phyloP scores from a whole-genome alignment of 805 yeast species.

The Candida broadrunensis region DNA sequence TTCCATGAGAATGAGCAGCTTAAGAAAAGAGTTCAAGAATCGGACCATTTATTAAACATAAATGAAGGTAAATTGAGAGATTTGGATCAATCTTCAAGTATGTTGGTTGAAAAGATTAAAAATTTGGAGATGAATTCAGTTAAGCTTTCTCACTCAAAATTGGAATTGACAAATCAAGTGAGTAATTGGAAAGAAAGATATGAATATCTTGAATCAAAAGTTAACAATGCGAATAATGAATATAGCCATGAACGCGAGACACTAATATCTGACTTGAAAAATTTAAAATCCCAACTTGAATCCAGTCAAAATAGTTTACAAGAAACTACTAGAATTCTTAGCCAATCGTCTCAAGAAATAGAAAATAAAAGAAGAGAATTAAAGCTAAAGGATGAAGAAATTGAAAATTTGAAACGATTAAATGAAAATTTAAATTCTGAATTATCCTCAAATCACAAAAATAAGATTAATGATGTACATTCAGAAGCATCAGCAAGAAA shows the following conservation, averaged over 20 bases:
- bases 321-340: background rate
- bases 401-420: background rate
- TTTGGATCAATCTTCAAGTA: background rate
- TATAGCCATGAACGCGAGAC: background rate
- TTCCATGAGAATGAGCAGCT: background rate
- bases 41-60: background rate
- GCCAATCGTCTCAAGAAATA: background rate
- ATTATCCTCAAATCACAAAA: slow-evolving; percentile 11
- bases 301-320: background rate
- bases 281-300: background rate
- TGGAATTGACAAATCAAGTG: background rate
- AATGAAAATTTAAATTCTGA: background rate
- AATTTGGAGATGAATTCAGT: background rate
- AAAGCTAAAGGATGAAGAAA: background rate
- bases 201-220: background rate
- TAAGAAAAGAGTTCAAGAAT: background rate
- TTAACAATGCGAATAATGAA: background rate
- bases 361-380: background rate
- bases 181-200: background rate
- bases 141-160: background rate
- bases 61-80: background rate
- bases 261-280: background rate
- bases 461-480: slow-evolving; percentile 13
- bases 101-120: background rate
- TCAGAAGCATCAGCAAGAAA: background rate